Conservation (phyloP, 306 rosid genomes). For the Fragaria iinumae region DNA sequence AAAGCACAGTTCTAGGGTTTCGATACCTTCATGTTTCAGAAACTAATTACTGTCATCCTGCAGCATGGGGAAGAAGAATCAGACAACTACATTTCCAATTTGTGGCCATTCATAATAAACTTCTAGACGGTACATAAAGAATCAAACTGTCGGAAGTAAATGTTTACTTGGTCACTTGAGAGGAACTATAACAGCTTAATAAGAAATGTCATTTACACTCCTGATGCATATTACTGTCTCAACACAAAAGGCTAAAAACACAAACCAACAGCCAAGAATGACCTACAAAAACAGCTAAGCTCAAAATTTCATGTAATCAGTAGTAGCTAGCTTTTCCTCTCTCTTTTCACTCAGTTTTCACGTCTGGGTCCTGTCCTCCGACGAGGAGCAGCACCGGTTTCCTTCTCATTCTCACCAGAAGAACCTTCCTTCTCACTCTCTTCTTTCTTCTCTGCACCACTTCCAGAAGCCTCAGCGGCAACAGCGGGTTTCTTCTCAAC, state of each 20-base stretch:
- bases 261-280: slow-evolving; percentile 2
- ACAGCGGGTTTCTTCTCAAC: slow-evolving; percentile 35
- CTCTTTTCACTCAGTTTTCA: slow-evolving; percentile 40
- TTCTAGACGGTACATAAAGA: neutral
- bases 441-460: slow-evolving; percentile 39
- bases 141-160: neutral
- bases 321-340: neutral
- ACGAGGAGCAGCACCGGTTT: slow-evolving; percentile 54
- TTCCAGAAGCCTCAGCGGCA: slow-evolving; percentile 40
- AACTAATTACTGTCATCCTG: neutral
- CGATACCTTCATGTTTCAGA: neutral
- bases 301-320: slow-evolving; percentile 14
- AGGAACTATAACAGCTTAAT: slow-evolving; percentile 13
- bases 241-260: slow-evolving; percentile 9
- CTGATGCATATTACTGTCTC: slow-evolving; percentile 20
- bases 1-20: too few relatives aligned
- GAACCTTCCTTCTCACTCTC: slow-evolving; percentile 53
- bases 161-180: slow-evolving; percentile 5
- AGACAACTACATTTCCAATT: neutral
- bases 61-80: neutral
- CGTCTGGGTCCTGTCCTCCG: slow-evolving; percentile 56
- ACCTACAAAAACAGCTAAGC: slow-evolving; percentile 21
- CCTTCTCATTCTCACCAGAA: slow-evolving; percentile 51
- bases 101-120: neutral
- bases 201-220: slow-evolving; percentile 22